phyloP scores from a whole-genome alignment of 2,329 filamentous ascomycete genomes.

The Alternaria metachromatica region DNA sequence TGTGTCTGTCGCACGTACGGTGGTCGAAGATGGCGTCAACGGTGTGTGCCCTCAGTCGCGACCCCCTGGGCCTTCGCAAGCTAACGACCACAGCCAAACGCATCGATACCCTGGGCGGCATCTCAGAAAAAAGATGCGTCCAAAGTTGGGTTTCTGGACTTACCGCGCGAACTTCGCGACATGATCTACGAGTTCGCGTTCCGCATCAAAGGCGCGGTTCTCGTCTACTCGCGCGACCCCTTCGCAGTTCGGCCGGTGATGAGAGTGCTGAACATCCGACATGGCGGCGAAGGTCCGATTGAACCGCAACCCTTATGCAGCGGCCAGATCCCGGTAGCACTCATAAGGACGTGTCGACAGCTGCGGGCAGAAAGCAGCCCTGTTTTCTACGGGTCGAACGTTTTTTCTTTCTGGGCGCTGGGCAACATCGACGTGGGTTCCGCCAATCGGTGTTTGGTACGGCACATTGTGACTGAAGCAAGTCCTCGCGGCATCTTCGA shows the following conservation, averaged over 20 bases:
- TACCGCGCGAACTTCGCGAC: slow-evolving; percentile 42
- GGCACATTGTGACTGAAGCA: slow-evolving; percentile 30
- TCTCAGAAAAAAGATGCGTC: slow-evolving; percentile 23
- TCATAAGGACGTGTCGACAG: slow-evolving; percentile 51
- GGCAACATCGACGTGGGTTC: slow-evolving; percentile 21
- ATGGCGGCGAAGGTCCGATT: slow-evolving; percentile 28
- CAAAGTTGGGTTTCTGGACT: slow-evolving; percentile 35
- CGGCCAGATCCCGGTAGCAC: slow-evolving; percentile 21
- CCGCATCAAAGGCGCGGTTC: slow-evolving; percentile 34
- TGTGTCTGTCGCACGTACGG: neutral
- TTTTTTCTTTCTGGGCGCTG: slow-evolving; percentile 46
- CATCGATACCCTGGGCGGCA: slow-evolving; percentile 23
- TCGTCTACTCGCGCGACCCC: slow-evolving; percentile 31
- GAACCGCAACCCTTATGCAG: slow-evolving; percentile 29
- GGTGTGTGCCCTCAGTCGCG: neutral
- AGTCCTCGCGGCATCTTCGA: slow-evolving; percentile 30
- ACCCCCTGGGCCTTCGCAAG: neutral
- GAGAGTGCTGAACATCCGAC: slow-evolving; percentile 32
- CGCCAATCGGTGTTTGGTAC: slow-evolving; percentile 17
- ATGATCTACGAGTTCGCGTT: slow-evolving; percentile 33
- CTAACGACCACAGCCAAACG: slow-evolving; percentile 6
- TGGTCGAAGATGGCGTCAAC: neutral
- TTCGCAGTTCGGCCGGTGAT: slow-evolving; percentile 16
- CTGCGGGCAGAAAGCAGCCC: slow-evolving; percentile 51
- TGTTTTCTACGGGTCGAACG: slow-evolving; percentile 57